Percentiles rank a stretch among this genome's conserved stretches.
Conservation (phyloP, 441 rosid genomes). For the Adansonia rubrostipa region DNA sequence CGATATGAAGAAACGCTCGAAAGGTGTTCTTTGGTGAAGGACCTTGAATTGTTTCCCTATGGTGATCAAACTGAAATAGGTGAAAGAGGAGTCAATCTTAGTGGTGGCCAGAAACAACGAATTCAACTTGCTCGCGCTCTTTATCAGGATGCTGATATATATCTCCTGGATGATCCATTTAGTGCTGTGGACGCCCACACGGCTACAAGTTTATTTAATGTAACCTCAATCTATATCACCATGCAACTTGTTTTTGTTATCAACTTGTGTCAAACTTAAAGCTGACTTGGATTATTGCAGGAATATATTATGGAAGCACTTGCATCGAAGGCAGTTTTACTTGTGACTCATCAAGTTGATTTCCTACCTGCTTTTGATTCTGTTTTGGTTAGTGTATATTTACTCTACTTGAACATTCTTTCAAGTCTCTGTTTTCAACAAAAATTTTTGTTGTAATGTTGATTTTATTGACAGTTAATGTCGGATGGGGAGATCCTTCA, state of each 20-base stretch:
- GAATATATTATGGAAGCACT: slow-evolving; percentile 87
- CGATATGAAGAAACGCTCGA: slow-evolving; percentile 79
- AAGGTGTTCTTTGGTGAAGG: slow-evolving; percentile 85
- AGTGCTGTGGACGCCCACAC: slow-evolving; percentile 99
- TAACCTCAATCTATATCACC: slow-evolving; percentile 32
- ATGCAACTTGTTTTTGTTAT: neutral
- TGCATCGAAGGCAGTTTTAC: slow-evolving; percentile 69
- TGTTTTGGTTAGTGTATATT: slow-evolving; percentile 65
- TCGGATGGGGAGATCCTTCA: slow-evolving; percentile 80
- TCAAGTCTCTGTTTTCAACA: neutral
- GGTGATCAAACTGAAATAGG: slow-evolving; percentile 96
- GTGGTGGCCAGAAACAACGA: slow-evolving; percentile 97
- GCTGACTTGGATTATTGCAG: slow-evolving; percentile 50
- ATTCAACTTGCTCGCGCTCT: slow-evolving; percentile 98
- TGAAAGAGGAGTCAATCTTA: slow-evolving; percentile 96
- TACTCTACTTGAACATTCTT: neutral
- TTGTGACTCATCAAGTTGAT: slow-evolving; percentile 97
- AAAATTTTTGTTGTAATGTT: slow-evolving; percentile 9
- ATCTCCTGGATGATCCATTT: slow-evolving; percentile 95
- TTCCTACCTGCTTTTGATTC: slow-evolving; percentile 91
- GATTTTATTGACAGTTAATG: slow-evolving; percentile 67
- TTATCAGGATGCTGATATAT: slow-evolving; percentile 90
- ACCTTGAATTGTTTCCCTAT: slow-evolving; percentile 82
- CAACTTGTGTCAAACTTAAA: slow-evolving; percentile 12
- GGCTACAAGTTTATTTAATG: slow-evolving; percentile 88